phyloP scores from a whole-genome alignment of 345 rosid genomes.

The Salix koriyanagi region DNA sequence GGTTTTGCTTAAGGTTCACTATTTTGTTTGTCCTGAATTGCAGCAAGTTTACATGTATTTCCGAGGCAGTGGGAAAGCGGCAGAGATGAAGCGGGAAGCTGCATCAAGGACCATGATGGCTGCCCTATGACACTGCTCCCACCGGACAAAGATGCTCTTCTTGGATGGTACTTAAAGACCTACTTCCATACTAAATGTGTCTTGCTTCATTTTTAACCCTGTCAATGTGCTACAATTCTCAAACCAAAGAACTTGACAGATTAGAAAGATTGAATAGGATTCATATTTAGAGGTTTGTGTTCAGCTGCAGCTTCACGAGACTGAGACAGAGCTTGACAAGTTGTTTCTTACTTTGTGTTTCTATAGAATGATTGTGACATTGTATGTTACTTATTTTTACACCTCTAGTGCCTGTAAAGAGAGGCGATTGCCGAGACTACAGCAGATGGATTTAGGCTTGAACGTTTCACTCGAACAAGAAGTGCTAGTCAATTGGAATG shows the following conservation, averaged over 20 bases:
- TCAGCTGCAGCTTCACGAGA: neutral
- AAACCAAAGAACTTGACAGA: neutral
- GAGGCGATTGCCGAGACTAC: neutral
- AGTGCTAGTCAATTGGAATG: too few relatives aligned
- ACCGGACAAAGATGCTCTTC: neutral
- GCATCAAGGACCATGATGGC: constrained; percentile 66
- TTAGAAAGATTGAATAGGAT: constrained; percentile 7
- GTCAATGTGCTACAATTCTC: neutral
- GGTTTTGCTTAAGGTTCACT: neutral
- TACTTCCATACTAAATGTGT: neutral
- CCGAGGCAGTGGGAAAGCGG: constrained; percentile 90
- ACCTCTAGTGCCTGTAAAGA: neutral
- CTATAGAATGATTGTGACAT: neutral
- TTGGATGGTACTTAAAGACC: neutral
- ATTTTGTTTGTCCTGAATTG: constrained; percentile 14
- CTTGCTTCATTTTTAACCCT: neutral
- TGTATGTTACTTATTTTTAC: neutral
- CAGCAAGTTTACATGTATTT: constrained; percentile 98
- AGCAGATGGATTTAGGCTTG: neutral
- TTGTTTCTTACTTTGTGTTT: neutral
- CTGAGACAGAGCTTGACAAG: too few relatives aligned
- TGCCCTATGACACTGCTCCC: constrained; percentile 41
- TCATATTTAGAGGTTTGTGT: neutral
- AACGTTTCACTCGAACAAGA: too few relatives aligned
- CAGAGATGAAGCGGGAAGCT: constrained; percentile 78